Base-by-base conservation (phyloP, 1,284 basidiomycete species). In the Sporisorium exsertum region DNA sequence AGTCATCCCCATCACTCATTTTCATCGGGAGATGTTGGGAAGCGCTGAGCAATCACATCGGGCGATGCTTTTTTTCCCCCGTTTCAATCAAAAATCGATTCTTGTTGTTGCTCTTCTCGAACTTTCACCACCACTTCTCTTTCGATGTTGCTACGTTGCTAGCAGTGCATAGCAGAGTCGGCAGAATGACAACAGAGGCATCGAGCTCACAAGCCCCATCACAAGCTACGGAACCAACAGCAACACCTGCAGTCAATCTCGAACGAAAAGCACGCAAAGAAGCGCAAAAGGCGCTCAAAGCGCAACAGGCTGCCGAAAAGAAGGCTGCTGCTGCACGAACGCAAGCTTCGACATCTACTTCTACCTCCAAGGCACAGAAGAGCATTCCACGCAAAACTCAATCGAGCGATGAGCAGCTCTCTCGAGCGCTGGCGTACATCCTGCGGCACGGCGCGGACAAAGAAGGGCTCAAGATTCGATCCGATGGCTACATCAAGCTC, bases 371-470 rank as follows among this genome's bases (percentile, higher is more conserved):
- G 18, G 20, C n/a, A n/a, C n/a, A 29, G 18, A 64, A 58, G 16
- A 3, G 40, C n/a, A 20, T 20, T 18, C 32, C 24, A 20, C 32
- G 47, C 0, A 51, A 43, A n/a, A 24, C 58, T 1, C 53, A 58
- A 51, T 64, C 57, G 3, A 45, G 50, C 35, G 22, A 40, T 7
- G 70, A 78, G n/a, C 79, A 86, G 24, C 87, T 92, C 22, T 93
- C 92, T 20, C 94, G 94, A 84, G 91, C 92, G 0, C 87, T 96
- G 0, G 91, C 93, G 0, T 95, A 92, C 88, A 89, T 96, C 27
- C 88, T 96, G 5, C 89, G 94, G 3, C 94, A 96, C 86, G 93
- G 93, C 0, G 93, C 93, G 0, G 88, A 90, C 76, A 90, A 90
- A 58, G 92, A 95, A 80, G 89, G 90, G 0, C 86, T 97, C 2